phyloP scores from a whole-genome alignment of 306 rosid species.

The Trichosanthes truncata region DNA sequence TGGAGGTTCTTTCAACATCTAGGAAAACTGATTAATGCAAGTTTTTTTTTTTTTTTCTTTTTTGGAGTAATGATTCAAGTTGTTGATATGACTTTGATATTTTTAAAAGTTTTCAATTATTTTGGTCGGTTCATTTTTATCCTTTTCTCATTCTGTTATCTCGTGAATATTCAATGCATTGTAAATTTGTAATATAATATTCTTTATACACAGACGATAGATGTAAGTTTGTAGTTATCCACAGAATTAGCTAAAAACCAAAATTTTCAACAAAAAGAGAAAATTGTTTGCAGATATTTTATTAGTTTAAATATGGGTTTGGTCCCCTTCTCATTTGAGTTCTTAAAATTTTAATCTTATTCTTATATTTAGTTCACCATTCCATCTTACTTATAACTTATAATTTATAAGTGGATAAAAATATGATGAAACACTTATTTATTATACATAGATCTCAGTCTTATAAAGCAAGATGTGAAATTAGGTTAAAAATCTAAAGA shows the following conservation, averaged over 20 bases:
- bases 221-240: neutral
- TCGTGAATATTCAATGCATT: neutral
- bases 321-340: neutral
- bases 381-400: too few relatives aligned
- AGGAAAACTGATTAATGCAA: neutral
- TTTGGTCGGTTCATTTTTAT: neutral
- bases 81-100: neutral
- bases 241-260: neutral
- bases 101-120: neutral
- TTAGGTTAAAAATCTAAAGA: neutral
- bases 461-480: neutral
- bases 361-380: too few relatives aligned
- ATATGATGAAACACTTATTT: neutral
- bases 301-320: neutral
- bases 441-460: neutral
- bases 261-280: neutral
- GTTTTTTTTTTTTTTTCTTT: too few relatives aligned
- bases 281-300: neutral
- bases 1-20: neutral
- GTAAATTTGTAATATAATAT: neutral
- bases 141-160: neutral
- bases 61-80: neutral
- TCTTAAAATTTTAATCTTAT: too few relatives aligned
- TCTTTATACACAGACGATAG: neutral
- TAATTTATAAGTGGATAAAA: too few relatives aligned